phyloP scores from a whole-genome alignment of 2,329 filamentous ascomycete species.

The Diaporthe citri region DNA sequence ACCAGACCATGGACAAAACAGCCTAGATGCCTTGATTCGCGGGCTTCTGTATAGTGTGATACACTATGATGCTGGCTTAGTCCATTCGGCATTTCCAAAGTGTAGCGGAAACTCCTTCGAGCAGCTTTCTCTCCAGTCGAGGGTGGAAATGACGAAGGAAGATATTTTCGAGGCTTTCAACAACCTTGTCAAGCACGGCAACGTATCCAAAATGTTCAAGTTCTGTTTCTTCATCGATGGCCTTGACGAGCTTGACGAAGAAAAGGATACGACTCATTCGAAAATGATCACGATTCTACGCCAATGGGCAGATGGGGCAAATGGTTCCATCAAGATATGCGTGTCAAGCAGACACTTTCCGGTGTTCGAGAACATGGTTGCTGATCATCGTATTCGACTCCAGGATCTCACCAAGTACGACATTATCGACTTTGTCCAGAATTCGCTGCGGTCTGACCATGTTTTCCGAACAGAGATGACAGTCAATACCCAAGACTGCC shows the following conservation, averaged over 20 bases:
- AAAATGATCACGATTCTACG: background rate
- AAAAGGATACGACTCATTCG: background rate
- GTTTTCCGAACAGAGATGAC: rapidly evolving
- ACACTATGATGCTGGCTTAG: background rate
- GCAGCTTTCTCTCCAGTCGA: background rate
- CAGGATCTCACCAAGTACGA: background rate
- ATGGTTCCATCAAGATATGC: background rate
- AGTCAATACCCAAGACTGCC: too few relatives aligned
- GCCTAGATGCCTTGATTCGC: background rate
- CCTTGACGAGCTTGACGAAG: background rate
- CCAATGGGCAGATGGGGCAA: background rate
- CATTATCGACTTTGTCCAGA: background rate
- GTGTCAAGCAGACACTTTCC: background rate
- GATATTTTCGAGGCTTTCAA: background rate
- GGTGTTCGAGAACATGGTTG: background rate
- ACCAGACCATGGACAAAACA: background rate
- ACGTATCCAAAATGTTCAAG: background rate
- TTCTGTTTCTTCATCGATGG: background rate
- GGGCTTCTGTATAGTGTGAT: background rate
- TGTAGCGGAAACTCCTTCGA: background rate
- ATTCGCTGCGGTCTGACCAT: background rate
- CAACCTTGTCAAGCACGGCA: background rate
- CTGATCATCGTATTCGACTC: background rate
- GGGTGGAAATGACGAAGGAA: background rate
- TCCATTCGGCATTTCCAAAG: background rate